These are phyloP conservation scores for Chalciporus chontae DNA, from an alignment of 768 basidiomycete genomes.

Conservation along the genomic window DNA sequence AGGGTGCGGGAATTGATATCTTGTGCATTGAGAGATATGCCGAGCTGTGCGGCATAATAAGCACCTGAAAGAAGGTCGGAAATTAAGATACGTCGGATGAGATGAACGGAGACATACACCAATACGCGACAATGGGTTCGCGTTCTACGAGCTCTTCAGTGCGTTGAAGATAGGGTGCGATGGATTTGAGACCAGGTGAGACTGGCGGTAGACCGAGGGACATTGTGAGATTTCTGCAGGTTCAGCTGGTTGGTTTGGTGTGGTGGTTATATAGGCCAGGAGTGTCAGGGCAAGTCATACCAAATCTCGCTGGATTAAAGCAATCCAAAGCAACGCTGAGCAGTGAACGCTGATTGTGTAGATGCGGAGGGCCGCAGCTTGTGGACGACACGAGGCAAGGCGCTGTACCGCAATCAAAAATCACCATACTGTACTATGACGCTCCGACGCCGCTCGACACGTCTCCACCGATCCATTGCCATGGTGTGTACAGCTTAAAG, in stretches of 20 bases:
- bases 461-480: neutral
- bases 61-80: conserved; percentile 51
- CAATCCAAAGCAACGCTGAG: neutral
- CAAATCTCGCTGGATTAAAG: neutral
- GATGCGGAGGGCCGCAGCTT: conserved; percentile 4
- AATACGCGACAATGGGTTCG: conserved; percentile 90
- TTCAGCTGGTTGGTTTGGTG: neutral
- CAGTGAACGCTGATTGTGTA: neutral
- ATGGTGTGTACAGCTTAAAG: no score
- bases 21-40: conserved; percentile 71
- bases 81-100: conserved; percentile 1
- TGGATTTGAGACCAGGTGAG: conserved; percentile 58
- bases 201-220: conserved; percentile 57
- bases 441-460: neutral
- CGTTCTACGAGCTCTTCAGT: conserved; percentile 80
- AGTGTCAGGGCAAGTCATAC: neutral
- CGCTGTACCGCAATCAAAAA: neutral
- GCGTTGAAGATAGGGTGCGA: conserved; percentile 81
- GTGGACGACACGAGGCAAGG: conserved; percentile 8
- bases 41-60: conserved; percentile 89
- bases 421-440: no score
- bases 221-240: conserved; percentile 9
- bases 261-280: neutral
- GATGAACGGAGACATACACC: conserved; percentile 62
- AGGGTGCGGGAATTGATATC: conserved; percentile 61